These are phyloP conservation scores for Puccinia polysora DNA, from an alignment of 1,284 basidiomycete genomes.

Conservation along the genomic window DNA sequence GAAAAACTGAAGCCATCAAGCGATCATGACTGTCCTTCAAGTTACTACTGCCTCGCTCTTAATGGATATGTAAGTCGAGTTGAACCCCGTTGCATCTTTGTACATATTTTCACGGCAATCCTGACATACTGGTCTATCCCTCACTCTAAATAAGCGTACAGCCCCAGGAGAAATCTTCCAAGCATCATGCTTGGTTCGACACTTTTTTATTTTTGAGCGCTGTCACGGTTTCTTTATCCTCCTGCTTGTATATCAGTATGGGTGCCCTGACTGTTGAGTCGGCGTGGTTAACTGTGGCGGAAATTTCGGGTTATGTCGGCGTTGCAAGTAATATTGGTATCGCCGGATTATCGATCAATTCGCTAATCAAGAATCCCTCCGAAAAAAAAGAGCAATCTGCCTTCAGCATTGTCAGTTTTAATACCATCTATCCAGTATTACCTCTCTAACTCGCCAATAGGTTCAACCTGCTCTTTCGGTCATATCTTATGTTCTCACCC, in stretches of 20 bases:
- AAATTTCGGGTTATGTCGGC: constrained; percentile 4
- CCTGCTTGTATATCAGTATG: constrained; percentile 8
- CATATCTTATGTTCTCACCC: not conserved
- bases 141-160: constrained; percentile 3
- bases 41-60: constrained; percentile 34
- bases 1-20: not conserved
- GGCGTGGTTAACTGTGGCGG: constrained; percentile 26
- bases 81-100: not conserved
- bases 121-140: too few species aligned
- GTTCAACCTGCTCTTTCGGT: not conserved
- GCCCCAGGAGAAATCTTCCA: constrained; percentile 1
- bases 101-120: not conserved
- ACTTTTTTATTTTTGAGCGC: constrained; percentile 12
- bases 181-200: not conserved
- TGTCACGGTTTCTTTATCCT: constrained; percentile 17
- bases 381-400: constrained; percentile 2
- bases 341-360: not conserved
- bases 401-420: constrained; percentile 11
- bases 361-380: not conserved
- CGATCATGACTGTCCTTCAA: not conserved
- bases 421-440: not conserved
- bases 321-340: not conserved
- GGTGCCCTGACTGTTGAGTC: not conserved
- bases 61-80: constrained; percentile 21
- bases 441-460: not conserved